These are phyloP conservation scores for Priceomyces melissophilus DNA, from an alignment of 805 yeast species.

Conservation along the genomic window DNA sequence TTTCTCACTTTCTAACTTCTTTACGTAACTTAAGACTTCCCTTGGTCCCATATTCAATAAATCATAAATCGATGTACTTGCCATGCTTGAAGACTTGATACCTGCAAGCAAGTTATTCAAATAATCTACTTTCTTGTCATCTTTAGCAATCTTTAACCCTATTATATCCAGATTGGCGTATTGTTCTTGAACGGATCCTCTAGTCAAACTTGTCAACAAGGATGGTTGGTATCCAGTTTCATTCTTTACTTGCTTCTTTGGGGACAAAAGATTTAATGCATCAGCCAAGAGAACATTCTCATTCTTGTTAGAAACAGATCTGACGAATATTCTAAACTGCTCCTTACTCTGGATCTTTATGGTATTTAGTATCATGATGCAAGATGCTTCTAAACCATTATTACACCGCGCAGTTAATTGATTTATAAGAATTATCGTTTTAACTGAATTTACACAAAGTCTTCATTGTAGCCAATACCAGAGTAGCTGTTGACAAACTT, in stretches of 20 bases:
- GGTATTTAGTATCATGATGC: not conserved
- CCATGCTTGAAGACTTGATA: conserved; percentile 10
- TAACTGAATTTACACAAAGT: no score
- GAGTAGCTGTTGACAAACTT: no score
- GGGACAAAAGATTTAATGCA: conserved; percentile 35
- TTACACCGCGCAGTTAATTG: no score
- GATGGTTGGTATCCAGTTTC: conserved; percentile 28
- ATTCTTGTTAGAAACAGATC: conserved; percentile 4
- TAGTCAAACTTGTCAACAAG: conserved; percentile 26
- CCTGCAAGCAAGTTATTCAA: conserved; percentile 25
- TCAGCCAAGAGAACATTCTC: conserved; percentile 28
- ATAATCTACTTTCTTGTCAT: conserved; percentile 6
- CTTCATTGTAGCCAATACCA: no score
- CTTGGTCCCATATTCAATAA: conserved; percentile 15
- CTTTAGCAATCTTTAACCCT: conserved; percentile 1
- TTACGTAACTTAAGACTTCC: conserved; percentile 18
- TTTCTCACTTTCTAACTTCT: conserved; percentile 14
- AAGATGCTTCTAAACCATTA: no score
- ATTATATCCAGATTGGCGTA: conserved; percentile 12
- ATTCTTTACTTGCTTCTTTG: conserved; percentile 9
- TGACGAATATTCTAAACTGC: not conserved
- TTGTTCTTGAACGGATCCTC: conserved; percentile 32
- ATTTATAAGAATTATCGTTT: no score
- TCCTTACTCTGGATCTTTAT: not conserved
- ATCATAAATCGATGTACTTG: conserved; percentile 7